Conservation (phyloP, 2,329 filamentous ascomycete genomes). For the Pseudohalonectria lignicola region DNA sequence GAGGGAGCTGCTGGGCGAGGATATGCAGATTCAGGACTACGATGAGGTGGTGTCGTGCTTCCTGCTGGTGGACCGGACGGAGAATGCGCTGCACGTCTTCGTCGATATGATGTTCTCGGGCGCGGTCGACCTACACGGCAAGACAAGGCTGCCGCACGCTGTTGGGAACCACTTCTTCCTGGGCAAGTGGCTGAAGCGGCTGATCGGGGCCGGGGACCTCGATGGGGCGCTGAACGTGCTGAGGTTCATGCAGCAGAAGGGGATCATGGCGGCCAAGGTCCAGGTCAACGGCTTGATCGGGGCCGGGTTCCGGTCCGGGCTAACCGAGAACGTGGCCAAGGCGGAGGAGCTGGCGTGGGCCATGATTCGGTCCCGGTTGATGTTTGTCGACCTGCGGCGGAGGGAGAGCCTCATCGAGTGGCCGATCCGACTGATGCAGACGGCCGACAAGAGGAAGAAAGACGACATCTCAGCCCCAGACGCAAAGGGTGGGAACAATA, state of each 20-base stretch:
- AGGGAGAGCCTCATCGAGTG: constrained; percentile 14
- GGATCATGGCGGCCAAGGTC: constrained; percentile 57
- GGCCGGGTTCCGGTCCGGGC: constrained; percentile 60
- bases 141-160: constrained; percentile 30
- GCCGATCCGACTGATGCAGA: constrained; percentile 15
- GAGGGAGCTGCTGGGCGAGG: constrained; percentile 44
- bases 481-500: constrained; percentile 1
- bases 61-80: constrained; percentile 51
- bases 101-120: constrained; percentile 78
- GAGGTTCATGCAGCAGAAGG: constrained; percentile 61
- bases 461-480: constrained; percentile 7
- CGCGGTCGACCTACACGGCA: constrained; percentile 33
- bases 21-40: constrained; percentile 63
- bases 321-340: constrained; percentile 38
- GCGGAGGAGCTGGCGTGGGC: constrained; percentile 63
- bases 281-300: constrained; percentile 77
- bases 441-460: neutral
- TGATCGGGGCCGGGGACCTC: constrained; percentile 62
- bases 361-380: constrained; percentile 62
- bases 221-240: constrained; percentile 64
- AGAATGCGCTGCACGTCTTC: constrained; percentile 65
- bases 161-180: constrained; percentile 70
- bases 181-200: constrained; percentile 77
- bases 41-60: constrained; percentile 64
- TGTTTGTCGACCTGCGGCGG: constrained; percentile 43